Base-by-base conservation (phyloP, 2,329 filamentous ascomycete species). In the Fusarium abutilonis region DNA sequence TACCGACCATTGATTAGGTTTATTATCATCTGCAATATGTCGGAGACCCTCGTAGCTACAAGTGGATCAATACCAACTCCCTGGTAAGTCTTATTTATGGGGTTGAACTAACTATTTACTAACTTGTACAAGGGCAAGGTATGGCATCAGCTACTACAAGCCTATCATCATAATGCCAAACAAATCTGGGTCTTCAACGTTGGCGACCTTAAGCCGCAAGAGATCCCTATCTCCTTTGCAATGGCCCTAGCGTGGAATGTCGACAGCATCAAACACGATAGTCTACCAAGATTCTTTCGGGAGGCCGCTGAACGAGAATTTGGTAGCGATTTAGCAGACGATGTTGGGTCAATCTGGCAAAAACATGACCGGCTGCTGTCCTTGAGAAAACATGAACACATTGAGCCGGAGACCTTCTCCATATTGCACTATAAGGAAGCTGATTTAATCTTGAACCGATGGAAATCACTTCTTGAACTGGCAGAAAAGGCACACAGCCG, bases 161-260 rank as follows among this genome's bases (percentile, higher is more conserved):
- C 86, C 0, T 82, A 87, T 48, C 75, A 67, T 1, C 64, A 70
- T 17, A 69, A 71, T 2, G 85, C 84, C 2, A 76, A 80, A 28
- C 77, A 81, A 14, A 84, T 88, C 23, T 88, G 86, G 86, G 77
- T 88, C 17, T 83, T 88, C 57, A 88, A 88, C 38, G 83, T 88
- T 2, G 85, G 85, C 10, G 85, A 88, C 60, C 75, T 88, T 40
- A 88, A 88, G 65, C 83, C 84, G 1, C 75, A 83, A 17, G 84
- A 86, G 68, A 72, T 84, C 0, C 81, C 83, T 0, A 81, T 85
- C 52, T 80, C 78, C 23, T 84, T 85, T 66, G 83, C 81, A 60
- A 78, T 87, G 65, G 79, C 82, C 14, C 74, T 87, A 32, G 85
- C 85, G 0, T 88, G 86, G 74, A 78, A 88, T 50, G 79, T 85